A percentile compares a stretch with the other conserved stretches of the same genome.
Evolutionary conservation across 2,329 filamentous ascomycete genomes (phyloP).

Genomic region (Fonsecaea nubica): DNA sequence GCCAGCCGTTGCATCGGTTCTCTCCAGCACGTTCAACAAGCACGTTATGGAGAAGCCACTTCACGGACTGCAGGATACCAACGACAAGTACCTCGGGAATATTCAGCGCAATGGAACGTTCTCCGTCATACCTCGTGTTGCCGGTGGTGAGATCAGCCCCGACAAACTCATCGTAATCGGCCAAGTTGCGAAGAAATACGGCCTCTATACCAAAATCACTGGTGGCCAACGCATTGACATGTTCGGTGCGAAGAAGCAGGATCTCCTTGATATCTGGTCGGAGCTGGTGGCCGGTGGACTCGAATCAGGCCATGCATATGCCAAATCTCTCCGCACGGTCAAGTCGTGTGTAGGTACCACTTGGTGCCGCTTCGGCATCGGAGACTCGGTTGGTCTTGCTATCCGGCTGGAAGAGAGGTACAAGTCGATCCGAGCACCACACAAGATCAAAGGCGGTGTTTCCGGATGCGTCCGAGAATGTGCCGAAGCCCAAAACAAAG

Average conservation of each 20-base stretch:
- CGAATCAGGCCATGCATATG: slow-evolving; percentile 90
- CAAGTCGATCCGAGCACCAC: slow-evolving; percentile 85
- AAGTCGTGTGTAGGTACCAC: slow-evolving; percentile 88
- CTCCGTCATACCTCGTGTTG: slow-evolving; percentile 81
- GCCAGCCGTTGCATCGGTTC: slow-evolving; percentile 79
- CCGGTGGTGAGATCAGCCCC: slow-evolving; percentile 85
- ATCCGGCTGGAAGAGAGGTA: slow-evolving; percentile 87
- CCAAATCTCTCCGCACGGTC: slow-evolving; percentile 84
- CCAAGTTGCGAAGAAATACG: slow-evolving; percentile 81
- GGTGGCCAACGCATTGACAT: slow-evolving; percentile 91
- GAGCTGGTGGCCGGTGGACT: slow-evolving; percentile 81
- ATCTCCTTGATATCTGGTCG: slow-evolving; percentile 81
- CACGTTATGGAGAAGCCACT: slow-evolving; percentile 75
- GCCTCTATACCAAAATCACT: slow-evolving; percentile 89
- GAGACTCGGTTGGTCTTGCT: slow-evolving; percentile 90
- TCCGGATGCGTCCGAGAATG: slow-evolving; percentile 92
- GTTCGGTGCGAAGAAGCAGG: slow-evolving; percentile 89
- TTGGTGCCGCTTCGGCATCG: slow-evolving; percentile 88
- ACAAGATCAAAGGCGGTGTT: slow-evolving; percentile 91
- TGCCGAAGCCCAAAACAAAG: slow-evolving; percentile 90
- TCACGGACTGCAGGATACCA: slow-evolving; percentile 85
- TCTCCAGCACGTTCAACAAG: slow-evolving; percentile 81
- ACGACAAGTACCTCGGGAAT: slow-evolving; percentile 85
- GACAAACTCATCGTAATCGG: slow-evolving; percentile 85
- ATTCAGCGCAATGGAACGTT: slow-evolving; percentile 92